A percentile compares a stretch with the other conserved stretches of the same genome.
Conservation (phyloP, 306 rosid genomes). For the Prunus fruticosa region DNA sequence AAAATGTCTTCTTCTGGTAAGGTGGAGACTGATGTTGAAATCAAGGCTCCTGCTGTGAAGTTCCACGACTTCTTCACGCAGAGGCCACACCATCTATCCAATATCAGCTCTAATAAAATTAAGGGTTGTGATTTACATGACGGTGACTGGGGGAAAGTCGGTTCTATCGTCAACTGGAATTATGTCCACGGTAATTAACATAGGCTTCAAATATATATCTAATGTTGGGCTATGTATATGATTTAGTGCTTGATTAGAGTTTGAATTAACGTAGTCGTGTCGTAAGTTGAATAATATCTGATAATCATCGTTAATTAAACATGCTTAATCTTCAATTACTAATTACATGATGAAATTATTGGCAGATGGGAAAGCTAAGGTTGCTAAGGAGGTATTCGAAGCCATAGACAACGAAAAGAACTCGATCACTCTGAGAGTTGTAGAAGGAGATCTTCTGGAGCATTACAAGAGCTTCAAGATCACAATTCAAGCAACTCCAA, state of each 20-base stretch:
- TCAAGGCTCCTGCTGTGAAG: constrained; percentile 11
- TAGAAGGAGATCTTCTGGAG: constrained; percentile 32
- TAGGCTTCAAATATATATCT: too few species aligned
- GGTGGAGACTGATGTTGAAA: constrained; percentile 17
- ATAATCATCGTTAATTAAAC: not conserved
- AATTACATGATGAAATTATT: not conserved
- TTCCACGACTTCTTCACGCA: constrained; percentile 16
- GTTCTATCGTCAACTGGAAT: constrained; percentile 22
- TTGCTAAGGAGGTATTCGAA: constrained; percentile 34
- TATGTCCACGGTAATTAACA: constrained; percentile 16
- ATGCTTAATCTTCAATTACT: not conserved
- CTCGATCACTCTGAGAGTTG: constrained; percentile 16
- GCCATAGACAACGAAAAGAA: constrained; percentile 34
- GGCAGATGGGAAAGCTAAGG: constrained; percentile 35
- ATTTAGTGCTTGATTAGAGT: not conserved
- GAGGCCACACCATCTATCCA: constrained; percentile 23
- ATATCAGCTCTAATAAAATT: not conserved
- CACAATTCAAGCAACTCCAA: constrained; percentile 18
- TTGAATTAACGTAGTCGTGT: too few species aligned
- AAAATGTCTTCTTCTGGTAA: constrained; percentile 18
- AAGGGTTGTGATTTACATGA: constrained; percentile 7
- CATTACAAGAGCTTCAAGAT: constrained; percentile 32
- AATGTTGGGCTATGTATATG: too few species aligned
- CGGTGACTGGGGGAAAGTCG: constrained; percentile 26
- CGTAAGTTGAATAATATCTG: too few species aligned